Base-by-base conservation (phyloP, 352 stramenopile species). In the Phytophthora pseudosyringae region DNA sequence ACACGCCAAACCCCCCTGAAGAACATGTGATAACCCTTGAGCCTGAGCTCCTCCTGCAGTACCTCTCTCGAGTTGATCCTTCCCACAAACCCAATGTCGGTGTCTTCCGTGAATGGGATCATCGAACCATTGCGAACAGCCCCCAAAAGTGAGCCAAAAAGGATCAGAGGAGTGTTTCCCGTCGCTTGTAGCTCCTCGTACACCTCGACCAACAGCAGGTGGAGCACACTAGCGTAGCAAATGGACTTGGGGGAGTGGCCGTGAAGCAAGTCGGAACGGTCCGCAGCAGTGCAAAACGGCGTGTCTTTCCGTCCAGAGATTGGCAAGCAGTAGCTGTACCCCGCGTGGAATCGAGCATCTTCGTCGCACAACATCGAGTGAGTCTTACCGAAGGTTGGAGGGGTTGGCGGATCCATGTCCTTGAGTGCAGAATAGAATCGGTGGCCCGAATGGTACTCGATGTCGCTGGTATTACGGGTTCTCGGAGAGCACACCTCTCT, bases 101-200 rank as follows among this genome's bases (percentile, higher is more conserved):
- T 70, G 57, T 89, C 80, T 32, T 86, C 77, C 2, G 77, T 84
- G 64, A 77, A 89, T 10, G 77, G 71, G 51, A 89, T 85, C 35
- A 78, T 74, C 33, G 67, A 78, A 0, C 51, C 63, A 49, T 85
- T 76, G 21, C 77, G 75, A 15, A 89, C 59, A 15, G 76, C 80
- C 12, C 80, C 80, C 5, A 89, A 68, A 28, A 89, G 47, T 13
- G 80, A 77, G 25, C 80, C 77, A 49, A 69, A 89, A 2, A 76
- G 26, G 36, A 89, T 46, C 11, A 70, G 51, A 21, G 80, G 77
- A 18, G 54, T 53, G 3, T 61, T 73, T 5, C 56, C 59, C 4
- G 68, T 50, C 1, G 32, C 56, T 31, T 71, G 7, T 12, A 87
- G 47, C 49, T 87, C 72, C 12, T 75, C 69, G 56, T 87, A 85